phyloP scores from a whole-genome alignment of 139 green algal genomes.

The Pycnococcus provasolii region DNA sequence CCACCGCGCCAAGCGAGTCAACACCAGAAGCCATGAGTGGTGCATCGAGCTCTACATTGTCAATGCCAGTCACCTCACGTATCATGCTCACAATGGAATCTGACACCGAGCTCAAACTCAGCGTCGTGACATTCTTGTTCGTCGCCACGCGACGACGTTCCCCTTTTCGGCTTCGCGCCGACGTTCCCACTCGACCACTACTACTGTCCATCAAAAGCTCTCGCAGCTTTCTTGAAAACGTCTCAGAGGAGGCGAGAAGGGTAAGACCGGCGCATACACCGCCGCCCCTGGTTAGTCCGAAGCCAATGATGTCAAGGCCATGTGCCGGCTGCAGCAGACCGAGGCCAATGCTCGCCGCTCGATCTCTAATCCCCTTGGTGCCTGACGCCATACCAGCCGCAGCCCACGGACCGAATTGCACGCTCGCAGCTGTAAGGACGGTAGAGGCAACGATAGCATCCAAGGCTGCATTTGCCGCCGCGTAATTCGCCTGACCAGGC shows the following conservation, averaged over 20 bases:
- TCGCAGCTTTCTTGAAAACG: too few species aligned
- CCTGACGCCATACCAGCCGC: constrained; percentile 64
- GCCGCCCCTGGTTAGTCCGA: too few species aligned
- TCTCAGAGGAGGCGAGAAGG: too few species aligned
- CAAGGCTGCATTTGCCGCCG: constrained; percentile 36
- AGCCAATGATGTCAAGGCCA: constrained; percentile 14
- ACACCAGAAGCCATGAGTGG: constrained; percentile 28
- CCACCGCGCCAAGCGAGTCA: constrained; percentile 29
- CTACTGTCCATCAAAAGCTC: not conserved
- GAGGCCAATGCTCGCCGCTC: constrained; percentile 63
- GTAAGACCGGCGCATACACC: too few species aligned
- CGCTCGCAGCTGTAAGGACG: constrained; percentile 16
- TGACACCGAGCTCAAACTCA: too few species aligned
- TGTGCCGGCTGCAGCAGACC: constrained; percentile 29
- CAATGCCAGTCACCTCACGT: constrained; percentile 13
- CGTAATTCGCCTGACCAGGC: constrained; percentile 35
- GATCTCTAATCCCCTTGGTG: constrained; percentile 25
- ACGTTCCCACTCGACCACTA: too few species aligned
- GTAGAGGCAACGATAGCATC: constrained; percentile 8
- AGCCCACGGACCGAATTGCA: constrained; percentile 84
- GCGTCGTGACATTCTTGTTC: too few species aligned
- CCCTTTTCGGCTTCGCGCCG: not conserved
- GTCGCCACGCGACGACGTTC: not conserved
- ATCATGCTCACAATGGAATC: too few species aligned
- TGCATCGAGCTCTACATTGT: constrained; percentile 23